Evolutionary conservation across 805 yeast genomes (phyloP), one percentile per base, ranked within the genome.

Genomic region (Lipomyces yamanashiensis): DNA sequence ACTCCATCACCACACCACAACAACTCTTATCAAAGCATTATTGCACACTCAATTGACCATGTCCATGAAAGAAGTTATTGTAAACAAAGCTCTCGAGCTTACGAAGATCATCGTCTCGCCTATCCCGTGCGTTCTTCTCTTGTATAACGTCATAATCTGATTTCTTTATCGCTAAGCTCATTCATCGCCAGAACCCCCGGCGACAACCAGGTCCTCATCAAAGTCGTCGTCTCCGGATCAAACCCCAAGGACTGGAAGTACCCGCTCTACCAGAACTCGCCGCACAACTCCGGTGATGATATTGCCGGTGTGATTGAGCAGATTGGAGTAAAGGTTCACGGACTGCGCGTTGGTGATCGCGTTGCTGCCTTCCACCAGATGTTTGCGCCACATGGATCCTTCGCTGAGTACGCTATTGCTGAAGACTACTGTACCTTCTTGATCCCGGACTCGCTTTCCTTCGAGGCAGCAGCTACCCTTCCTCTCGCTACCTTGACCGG

Each of bases 241-340:
- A 64, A 64, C 53, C 67, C 67, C 17, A 64, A 64, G 60, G 67
- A 64, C 57, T 64, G 67, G 67, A 64, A 64, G 40, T 54, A 36
- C 36, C 65, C 65, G 15, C 7, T 36, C 12, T 48, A 8, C 8
- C 28, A 39, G n/a, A 15, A 28, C 15, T n/a, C 7, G 13, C 54
- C 63, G 8, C 60, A 57, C 33, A 61, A 64, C 44, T 61, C 67
- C 0, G 67, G 67, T 34, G 67, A 64, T 39, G 67, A 64, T 51
- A 61, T 64, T 37, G 67, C 63, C 47, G 67, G 67, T 10, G 19
- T 45, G 9, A 40, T 64, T 54, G 67, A 51, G 40, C 13, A 61
- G 12, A 40, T 64, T 12, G 67, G 67, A n/a, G n/a, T 23, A n/a
- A 36, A 58, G 9, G 67, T 64, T 6, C 43, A 51, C 48, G 62